phyloP scores from a whole-genome alignment of 495 filamentous ascomycete genomes.

The Aspergillus coremiiformis region DNA sequence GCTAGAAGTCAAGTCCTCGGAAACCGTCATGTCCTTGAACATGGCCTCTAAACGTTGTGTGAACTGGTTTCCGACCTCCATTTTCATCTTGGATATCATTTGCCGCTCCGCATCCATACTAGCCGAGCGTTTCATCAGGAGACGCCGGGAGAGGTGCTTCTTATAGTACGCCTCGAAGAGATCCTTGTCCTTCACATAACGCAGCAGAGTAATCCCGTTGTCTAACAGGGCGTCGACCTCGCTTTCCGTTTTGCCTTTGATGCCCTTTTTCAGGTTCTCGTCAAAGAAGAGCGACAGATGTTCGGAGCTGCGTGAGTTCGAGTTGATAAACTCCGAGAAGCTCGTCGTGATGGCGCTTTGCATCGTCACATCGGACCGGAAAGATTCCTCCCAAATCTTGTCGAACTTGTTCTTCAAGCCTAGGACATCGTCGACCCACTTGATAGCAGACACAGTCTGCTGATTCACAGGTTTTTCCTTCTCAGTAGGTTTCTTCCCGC shows the following conservation, averaged over 20 bases:
- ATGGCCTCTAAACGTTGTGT: conserved; percentile 89
- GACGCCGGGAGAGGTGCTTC: conserved; percentile 81
- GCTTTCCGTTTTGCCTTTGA: conserved; percentile 83
- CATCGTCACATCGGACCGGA: conserved; percentile 65
- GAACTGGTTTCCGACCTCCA: conserved; percentile 90
- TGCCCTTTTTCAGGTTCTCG: conserved; percentile 87
- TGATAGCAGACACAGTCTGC: conserved; percentile 75
- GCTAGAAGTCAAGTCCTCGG: conserved; percentile 69
- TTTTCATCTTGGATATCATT: conserved; percentile 94
- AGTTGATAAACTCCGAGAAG: conserved; percentile 86
- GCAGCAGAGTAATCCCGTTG: conserved; percentile 78
- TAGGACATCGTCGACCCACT: conserved; percentile 92
- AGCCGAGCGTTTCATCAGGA: conserved; percentile 79
- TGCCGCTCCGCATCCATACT: conserved; percentile 88
- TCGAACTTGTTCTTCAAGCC: conserved; percentile 86
- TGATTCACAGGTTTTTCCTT: conserved; percentile 49
- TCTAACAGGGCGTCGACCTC: conserved; percentile 86
- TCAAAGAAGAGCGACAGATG: conserved; percentile 96
- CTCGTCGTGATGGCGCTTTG: conserved; percentile 76
- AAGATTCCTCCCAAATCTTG: conserved; percentile 58
- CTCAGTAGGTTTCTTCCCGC: conserved; percentile 36
- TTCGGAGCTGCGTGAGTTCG: conserved; percentile 73
- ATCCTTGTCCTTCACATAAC: conserved; percentile 86
- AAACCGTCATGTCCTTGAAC: conserved; percentile 95
- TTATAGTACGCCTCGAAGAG: conserved; percentile 98